These are phyloP conservation scores for Colletotrichum incanum DNA, from an alignment of 2,329 filamentous ascomycete species.

Conservation along the genomic window DNA sequence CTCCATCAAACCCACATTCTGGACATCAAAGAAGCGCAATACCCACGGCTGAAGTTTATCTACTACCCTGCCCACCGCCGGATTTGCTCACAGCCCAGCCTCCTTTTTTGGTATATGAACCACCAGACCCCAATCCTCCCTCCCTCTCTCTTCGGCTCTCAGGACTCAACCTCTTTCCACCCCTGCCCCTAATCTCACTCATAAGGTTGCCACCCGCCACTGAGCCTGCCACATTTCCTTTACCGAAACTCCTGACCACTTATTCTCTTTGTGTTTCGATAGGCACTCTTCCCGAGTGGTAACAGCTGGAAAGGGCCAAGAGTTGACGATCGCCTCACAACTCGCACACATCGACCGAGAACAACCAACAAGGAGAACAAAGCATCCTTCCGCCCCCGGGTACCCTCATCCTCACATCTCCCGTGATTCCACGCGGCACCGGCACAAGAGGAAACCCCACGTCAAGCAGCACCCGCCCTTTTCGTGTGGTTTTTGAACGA, in stretches of 20 bases:
- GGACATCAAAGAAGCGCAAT: slow-evolving; percentile 38
- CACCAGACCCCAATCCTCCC: slow-evolving; percentile 19
- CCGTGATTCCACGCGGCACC: slow-evolving; percentile 29
- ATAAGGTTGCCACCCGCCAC: slow-evolving; percentile 6
- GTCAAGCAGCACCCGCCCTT: slow-evolving; percentile 9
- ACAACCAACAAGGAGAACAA: slow-evolving; percentile 4
- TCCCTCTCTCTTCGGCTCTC: slow-evolving; percentile 2
- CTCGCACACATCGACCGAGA: not conserved
- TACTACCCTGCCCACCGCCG: slow-evolving; percentile 19
- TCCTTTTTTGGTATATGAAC: slow-evolving; percentile 39
- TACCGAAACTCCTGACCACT: not conserved
- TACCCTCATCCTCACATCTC: slow-evolving; percentile 15
- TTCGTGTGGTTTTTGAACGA: slow-evolving; percentile 26
- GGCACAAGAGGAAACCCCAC: slow-evolving; percentile 14
- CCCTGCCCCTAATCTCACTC: slow-evolving; percentile 29
- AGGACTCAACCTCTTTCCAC: slow-evolving; percentile 10
- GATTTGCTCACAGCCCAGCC: slow-evolving; percentile 18
- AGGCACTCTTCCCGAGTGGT: slow-evolving; percentile 17
- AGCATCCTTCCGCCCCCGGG: not conserved
- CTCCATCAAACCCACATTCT: slow-evolving; percentile 33
- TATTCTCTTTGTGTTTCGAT: slow-evolving; percentile 1
- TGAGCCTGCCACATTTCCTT: slow-evolving; percentile 19
- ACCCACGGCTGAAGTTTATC: slow-evolving; percentile 38
- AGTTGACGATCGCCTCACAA: not conserved
- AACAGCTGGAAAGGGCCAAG: slow-evolving; percentile 4